phyloP scores from a whole-genome alignment of 495 filamentous ascomycete species.

The Daldinia grandis region DNA sequence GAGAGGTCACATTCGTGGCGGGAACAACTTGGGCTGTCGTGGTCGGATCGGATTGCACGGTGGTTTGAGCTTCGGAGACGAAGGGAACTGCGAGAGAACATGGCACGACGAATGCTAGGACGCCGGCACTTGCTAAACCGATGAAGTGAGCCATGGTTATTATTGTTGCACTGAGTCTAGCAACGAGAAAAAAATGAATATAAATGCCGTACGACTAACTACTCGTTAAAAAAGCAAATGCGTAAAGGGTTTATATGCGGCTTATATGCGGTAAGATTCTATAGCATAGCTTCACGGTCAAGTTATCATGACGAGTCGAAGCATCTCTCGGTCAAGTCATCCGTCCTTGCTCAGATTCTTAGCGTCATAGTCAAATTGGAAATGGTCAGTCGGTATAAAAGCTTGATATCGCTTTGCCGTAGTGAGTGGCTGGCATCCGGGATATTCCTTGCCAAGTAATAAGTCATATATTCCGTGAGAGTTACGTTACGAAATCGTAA shows the following conservation, averaged over 20 bases:
- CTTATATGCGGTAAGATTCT: background rate
- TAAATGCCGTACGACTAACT: background rate
- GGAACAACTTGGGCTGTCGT: constrained; percentile 39
- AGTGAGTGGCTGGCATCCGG: background rate
- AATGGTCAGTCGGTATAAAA: background rate
- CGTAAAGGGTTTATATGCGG: background rate
- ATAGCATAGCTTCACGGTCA: background rate
- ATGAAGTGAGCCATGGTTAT: constrained; percentile 37
- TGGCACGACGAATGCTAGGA: constrained; percentile 38
- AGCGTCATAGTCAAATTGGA: constrained; percentile 9
- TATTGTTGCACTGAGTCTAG: background rate
- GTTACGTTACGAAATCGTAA: constrained; percentile 20
- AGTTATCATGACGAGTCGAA: constrained; percentile 3
- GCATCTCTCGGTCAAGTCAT: background rate
- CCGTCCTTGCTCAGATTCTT: background rate
- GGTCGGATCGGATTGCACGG: constrained; percentile 39
- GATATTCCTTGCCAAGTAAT: background rate
- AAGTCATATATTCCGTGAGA: constrained; percentile 14
- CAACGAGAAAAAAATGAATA: background rate
- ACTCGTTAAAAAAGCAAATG: background rate
- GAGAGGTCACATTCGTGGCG: constrained; percentile 52
- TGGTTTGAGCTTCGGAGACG: constrained; percentile 49
- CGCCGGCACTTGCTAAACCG: constrained; percentile 20
- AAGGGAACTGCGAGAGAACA: constrained; percentile 46
- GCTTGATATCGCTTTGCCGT: background rate